phyloP scores from a whole-genome alignment of 768 basidiomycete species.

The Pleurotus ostreatus region DNA sequence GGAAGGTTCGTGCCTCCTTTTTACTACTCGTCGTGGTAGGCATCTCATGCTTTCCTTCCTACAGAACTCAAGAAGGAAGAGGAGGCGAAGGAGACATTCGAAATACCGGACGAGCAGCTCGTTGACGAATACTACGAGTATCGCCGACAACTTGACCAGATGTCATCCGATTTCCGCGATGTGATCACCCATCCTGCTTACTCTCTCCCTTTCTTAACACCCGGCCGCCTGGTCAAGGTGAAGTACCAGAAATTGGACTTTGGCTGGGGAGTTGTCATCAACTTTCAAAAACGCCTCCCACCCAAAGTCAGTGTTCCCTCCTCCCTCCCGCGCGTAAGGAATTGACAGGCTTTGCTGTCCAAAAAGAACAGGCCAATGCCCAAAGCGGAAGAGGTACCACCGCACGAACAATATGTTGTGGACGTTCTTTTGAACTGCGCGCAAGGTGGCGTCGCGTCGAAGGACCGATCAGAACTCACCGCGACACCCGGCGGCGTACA shows the following conservation, averaged over 20 bases:
- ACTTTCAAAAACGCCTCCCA: constrained; percentile 84
- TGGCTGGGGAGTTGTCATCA: constrained; percentile 95
- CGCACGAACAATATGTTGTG: constrained; percentile 89
- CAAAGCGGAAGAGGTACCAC: constrained; percentile 62
- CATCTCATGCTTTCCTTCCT: not conserved
- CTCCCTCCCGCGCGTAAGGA: not conserved
- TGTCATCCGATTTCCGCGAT: constrained; percentile 82
- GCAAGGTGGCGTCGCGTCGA: constrained; percentile 52
- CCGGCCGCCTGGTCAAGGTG: constrained; percentile 89
- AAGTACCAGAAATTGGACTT: constrained; percentile 86
- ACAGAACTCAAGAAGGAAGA: constrained; percentile 78
- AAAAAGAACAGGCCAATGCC: constrained; percentile 62
- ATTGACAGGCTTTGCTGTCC: not conserved
- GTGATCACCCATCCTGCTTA: constrained; percentile 96
- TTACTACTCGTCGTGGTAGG: not conserved
- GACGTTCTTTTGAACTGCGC: constrained; percentile 88
- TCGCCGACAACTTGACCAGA: constrained; percentile 89
- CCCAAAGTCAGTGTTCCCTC: constrained; percentile 53
- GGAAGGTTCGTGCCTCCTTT: constrained; percentile 52
- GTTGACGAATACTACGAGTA: constrained; percentile 91
- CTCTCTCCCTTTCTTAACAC: constrained; percentile 89
- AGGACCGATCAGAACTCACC: constrained; percentile 49
- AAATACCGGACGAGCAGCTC: constrained; percentile 79
- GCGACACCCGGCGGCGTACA: constrained; percentile 67
- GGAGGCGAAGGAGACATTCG: constrained; percentile 52